phyloP scores from a whole-genome alignment of 805 yeast genomes.

The Komagataella pseudopastoris region DNA sequence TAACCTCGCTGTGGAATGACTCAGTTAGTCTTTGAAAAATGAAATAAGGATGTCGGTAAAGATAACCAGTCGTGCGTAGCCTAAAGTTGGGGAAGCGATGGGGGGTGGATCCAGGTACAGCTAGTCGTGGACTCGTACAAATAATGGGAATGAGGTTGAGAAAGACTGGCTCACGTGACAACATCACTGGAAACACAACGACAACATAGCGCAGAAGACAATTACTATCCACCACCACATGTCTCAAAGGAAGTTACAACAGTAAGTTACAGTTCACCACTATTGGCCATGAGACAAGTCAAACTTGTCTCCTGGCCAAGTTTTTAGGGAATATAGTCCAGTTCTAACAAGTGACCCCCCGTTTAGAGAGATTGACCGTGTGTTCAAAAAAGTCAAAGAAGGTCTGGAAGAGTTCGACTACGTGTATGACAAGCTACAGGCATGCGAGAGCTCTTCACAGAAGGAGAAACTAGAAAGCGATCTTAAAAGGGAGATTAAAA shows the following conservation, averaged over 20 bases:
- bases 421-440: conserved; percentile 73
- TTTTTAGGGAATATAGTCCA: background rate
- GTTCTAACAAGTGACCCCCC: conserved; percentile 2
- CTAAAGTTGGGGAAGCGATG: background rate
- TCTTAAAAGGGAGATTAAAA: conserved; percentile 87
- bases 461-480: conserved; percentile 90
- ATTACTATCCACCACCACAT: conserved; percentile 9
- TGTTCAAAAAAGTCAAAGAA: conserved; percentile 82
- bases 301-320: background rate
- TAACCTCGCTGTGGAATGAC: background rate
- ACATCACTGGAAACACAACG: background rate
- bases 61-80: background rate
- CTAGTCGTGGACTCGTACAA: background rate
- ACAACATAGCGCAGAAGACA: background rate
- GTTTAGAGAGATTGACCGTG: conserved; percentile 72
- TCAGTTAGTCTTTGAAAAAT: background rate
- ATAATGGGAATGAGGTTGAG: background rate
- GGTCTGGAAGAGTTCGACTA: conserved; percentile 80
- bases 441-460: conserved; percentile 73
- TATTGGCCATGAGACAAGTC: background rate
- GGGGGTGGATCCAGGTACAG: background rate
- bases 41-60: background rate
- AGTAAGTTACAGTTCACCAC: conserved; percentile 18
- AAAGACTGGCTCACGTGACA: background rate
- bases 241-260: conserved; percentile 38